These are phyloP conservation scores for Entomortierella parvispora DNA, from an alignment of 192 early-diverging fungal species.

Conservation along the genomic window DNA sequence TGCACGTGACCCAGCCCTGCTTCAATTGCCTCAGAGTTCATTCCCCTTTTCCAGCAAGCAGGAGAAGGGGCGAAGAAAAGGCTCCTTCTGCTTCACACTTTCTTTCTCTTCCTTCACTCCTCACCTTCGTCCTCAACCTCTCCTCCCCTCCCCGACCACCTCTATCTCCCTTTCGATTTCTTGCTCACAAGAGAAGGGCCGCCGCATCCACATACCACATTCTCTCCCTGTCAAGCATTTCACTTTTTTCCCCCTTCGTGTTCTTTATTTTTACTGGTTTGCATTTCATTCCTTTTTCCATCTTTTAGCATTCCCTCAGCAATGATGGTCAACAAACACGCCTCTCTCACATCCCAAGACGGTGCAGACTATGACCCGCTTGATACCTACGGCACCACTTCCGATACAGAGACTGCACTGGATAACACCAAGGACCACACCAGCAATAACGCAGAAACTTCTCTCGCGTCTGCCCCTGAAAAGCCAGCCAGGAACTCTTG, in stretches of 20 bases:
- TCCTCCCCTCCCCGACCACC: background rate
- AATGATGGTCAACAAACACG: conserved; percentile 41
- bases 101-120: background rate
- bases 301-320: no score
- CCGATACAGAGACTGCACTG: conserved; percentile 13
- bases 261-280: background rate
- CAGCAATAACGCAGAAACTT: background rate
- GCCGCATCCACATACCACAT: background rate
- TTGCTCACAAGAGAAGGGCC: background rate
- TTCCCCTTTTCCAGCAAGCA: background rate
- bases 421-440: background rate
- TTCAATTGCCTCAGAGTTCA: background rate
- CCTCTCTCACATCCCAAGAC: conserved; percentile 10
- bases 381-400: conserved; percentile 5
- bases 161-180: conserved; percentile 1
- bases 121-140: background rate
- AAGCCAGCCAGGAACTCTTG: conserved; percentile 24
- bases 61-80: background rate
- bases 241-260: background rate
- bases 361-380: conserved; percentile 24
- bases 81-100: background rate
- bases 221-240: background rate
- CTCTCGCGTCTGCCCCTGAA: conserved; percentile 5
- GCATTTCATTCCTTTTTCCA: background rate
- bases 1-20: no score